Evolutionary conservation across 495 filamentous ascomycete species (phyloP).

Genomic region (Penicillium salamii): DNA sequence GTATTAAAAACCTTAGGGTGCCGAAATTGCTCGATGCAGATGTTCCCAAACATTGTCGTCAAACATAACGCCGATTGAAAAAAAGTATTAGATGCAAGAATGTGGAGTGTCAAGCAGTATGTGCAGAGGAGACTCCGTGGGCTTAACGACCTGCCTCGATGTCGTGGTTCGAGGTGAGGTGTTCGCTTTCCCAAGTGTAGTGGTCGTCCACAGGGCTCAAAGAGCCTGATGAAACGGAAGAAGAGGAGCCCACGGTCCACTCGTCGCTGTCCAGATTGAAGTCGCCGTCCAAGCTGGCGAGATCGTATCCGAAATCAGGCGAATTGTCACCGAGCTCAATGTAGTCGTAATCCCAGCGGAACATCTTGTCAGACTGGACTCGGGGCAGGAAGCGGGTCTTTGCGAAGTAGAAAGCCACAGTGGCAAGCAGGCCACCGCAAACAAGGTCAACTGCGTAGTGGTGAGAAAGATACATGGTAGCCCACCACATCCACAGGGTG

Average conservation of each 20-base stretch:
- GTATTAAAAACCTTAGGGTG: constrained; percentile 40
- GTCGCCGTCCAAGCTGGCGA: constrained; percentile 53
- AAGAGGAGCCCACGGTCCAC: constrained; percentile 72
- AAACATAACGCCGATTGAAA: constrained; percentile 42
- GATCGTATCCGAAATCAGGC: constrained; percentile 53
- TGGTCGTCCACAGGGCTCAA: constrained; percentile 60
- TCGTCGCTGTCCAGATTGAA: constrained; percentile 64
- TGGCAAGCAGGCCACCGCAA: constrained; percentile 76
- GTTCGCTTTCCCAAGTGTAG: constrained; percentile 62
- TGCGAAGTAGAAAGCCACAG: constrained; percentile 74
- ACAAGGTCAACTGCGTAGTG: constrained; percentile 95
- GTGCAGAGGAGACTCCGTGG: constrained; percentile 21
- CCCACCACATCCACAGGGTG: constrained; percentile 92
- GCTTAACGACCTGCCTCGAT: constrained; percentile 45
- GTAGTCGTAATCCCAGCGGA: constrained; percentile 95
- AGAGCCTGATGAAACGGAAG: constrained; percentile 62
- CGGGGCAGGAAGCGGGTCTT: constrained; percentile 78
- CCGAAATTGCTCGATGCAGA: constrained; percentile 49
- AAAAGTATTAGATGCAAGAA: constrained; percentile 31
- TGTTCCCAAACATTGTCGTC: constrained; percentile 39
- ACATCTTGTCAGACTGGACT: constrained; percentile 74
- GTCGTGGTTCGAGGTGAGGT: constrained; percentile 53
- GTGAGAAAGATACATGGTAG: constrained; percentile 96
- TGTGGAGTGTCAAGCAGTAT: constrained; percentile 23
- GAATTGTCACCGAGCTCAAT: constrained; percentile 70